Percentiles rank a stretch among this genome's conserved stretches.
These are phyloP conservation scores for Aspergillus sclerotiicarbonarius DNA, from an alignment of 495 filamentous ascomycete genomes.

Conservation along the genomic window DNA sequence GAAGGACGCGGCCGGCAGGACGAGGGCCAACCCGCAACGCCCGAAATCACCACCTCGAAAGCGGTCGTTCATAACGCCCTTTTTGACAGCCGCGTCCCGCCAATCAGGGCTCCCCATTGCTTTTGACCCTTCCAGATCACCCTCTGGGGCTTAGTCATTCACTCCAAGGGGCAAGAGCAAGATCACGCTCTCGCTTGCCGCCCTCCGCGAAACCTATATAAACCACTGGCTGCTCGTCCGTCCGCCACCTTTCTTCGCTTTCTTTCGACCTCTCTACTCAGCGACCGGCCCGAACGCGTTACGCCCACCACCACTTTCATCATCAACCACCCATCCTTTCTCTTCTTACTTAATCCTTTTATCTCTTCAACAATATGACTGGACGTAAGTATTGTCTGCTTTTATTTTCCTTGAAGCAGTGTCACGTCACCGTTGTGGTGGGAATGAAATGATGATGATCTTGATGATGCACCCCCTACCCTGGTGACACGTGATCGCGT, in stretches of 20 bases:
- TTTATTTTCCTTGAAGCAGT: constrained; percentile 11
- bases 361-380: constrained; percentile 69
- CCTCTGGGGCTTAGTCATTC: constrained; percentile 31
- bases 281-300: constrained; percentile 22
- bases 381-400: constrained; percentile 72
- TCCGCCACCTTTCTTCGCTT: constrained; percentile 17
- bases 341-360: constrained; percentile 25
- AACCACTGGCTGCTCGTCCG: constrained; percentile 25
- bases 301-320: constrained; percentile 4
- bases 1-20: neutral
- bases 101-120: constrained; percentile 40
- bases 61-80: constrained; percentile 44
- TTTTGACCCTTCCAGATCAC: constrained; percentile 23
- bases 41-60: constrained; percentile 36
- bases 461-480: constrained; percentile 5
- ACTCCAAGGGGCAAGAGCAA: constrained; percentile 14
- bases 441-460: neutral
- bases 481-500: constrained; percentile 18
- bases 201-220: constrained; percentile 34
- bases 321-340: constrained; percentile 16
- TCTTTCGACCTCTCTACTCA: constrained; percentile 23
- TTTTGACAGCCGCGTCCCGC: constrained; percentile 35
- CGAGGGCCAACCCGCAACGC: constrained; percentile 4
- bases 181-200: constrained; percentile 28
- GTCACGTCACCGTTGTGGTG: constrained; percentile 11